Evolutionary conservation across 1,284 basidiomycete species (phyloP).

Genomic region (Coniophora puteana): DNA sequence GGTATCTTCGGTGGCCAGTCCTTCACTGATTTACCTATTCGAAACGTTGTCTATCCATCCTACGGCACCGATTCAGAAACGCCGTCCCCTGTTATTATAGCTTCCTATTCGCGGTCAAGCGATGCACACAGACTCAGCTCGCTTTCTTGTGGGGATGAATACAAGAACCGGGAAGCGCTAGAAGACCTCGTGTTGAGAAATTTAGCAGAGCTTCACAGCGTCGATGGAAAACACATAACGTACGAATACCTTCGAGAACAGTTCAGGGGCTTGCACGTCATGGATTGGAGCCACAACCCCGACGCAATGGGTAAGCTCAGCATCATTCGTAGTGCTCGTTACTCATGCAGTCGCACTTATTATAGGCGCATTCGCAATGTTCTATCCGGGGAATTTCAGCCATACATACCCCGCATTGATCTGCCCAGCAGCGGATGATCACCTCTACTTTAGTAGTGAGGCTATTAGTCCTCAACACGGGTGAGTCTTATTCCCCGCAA

Average conservation of each 20-base stretch:
- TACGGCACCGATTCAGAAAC: constrained; percentile 24
- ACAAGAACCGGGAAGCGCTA: constrained; percentile 1
- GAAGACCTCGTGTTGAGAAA: constrained; percentile 17
- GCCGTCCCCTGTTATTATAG: constrained; percentile 13
- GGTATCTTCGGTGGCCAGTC: constrained; percentile 31
- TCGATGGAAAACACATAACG: background rate
- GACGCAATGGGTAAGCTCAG: constrained; percentile 11
- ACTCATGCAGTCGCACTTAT: background rate
- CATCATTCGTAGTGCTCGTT: no score
- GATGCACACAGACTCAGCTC: constrained; percentile 13
- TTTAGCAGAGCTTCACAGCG: constrained; percentile 13
- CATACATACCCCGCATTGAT: constrained; percentile 13
- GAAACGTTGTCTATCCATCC: constrained; percentile 35
- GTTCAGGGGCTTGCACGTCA: constrained; percentile 7
- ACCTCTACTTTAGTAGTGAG: constrained; percentile 19
- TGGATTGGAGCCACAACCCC: constrained; percentile 13
- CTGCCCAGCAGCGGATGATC: constrained; percentile 9
- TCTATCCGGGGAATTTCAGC: constrained; percentile 17
- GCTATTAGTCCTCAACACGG: constrained; percentile 17
- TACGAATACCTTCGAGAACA: constrained; percentile 8
- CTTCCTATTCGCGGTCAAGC: constrained; percentile 10
- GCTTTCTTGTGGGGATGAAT: constrained; percentile 5
- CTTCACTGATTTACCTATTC: constrained; percentile 32
- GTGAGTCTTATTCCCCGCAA: constrained; percentile 11
- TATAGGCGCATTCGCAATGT: constrained; percentile 17